A percentile compares a stretch with the other conserved stretches of the same genome.
phyloP scores from a whole-genome alignment of 2,329 filamentous ascomycete genomes.

The Ophiostoma montium region DNA sequence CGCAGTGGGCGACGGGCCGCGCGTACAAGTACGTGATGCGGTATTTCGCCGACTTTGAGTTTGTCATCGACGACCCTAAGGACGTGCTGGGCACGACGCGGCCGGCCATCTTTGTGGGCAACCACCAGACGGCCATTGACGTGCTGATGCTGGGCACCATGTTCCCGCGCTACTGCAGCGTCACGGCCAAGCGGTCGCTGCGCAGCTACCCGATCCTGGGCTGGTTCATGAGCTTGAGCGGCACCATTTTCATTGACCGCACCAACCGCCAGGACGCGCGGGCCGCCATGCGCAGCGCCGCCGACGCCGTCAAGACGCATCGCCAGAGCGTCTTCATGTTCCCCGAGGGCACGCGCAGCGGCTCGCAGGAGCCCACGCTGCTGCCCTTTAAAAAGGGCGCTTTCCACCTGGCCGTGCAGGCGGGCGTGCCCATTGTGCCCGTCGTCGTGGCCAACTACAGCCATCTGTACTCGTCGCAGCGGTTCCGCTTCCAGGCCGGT shows the following conservation, averaged over 20 bases:
- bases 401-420: constrained; percentile 90
- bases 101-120: constrained; percentile 82
- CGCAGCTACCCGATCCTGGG: constrained; percentile 72
- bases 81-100: constrained; percentile 48
- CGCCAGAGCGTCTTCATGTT: constrained; percentile 75
- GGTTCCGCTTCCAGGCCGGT: constrained; percentile 51
- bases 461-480: constrained; percentile 52
- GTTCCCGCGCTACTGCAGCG: constrained; percentile 82
- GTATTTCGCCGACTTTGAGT: constrained; percentile 60
- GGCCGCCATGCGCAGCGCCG: constrained; percentile 72
- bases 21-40: constrained; percentile 70
- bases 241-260: constrained; percentile 91
- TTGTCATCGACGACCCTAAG: constrained; percentile 56
- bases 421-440: constrained; percentile 83
- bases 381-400: constrained; percentile 98
- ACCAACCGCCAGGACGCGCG: constrained; percentile 70
- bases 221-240: constrained; percentile 84
- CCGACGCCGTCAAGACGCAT: constrained; percentile 58
- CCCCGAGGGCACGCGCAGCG: constrained; percentile 85
- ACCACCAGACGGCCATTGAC: constrained; percentile 94
- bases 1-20: constrained; percentile 74
- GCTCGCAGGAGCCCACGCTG: constrained; percentile 65
- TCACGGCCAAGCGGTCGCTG: constrained; percentile 82
- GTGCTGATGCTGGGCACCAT: constrained; percentile 79
- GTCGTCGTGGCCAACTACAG: constrained; percentile 71